Percentiles rank a stretch among this genome's conserved stretches.
Evolutionary conservation across 306 rosid species (phyloP).

Genomic region (Lupinus albus): DNA sequence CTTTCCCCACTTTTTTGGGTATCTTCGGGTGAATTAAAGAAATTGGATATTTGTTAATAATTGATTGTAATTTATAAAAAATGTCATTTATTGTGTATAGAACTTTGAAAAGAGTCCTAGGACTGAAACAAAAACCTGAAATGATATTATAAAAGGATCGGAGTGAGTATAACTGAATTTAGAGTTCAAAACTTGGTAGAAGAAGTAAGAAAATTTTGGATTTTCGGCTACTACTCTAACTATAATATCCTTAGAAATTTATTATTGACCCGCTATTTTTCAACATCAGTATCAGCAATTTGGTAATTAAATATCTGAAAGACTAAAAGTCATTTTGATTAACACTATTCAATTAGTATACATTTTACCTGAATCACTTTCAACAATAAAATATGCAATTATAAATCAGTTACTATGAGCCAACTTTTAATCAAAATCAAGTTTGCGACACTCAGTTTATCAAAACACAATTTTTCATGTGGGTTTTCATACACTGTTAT

Average conservation of each 20-base stretch:
- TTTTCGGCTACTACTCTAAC: neutral
- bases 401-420: neutral
- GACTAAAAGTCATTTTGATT: neutral
- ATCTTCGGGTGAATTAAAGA: no score
- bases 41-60: no score
- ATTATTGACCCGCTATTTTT: no score
- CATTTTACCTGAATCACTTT: neutral
- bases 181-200: no score
- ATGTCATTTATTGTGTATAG: no score
- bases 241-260: neutral
- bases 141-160: no score
- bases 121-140: no score
- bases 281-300: neutral
- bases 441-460: neutral
- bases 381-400: neutral
- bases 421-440: neutral
- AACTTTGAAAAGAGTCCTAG: no score
- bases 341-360: no score
- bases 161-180: no score
- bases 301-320: neutral
- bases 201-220: neutral
- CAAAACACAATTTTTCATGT: neutral
- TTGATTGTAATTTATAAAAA: no score
- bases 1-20: no score
- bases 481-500: neutral